Evolutionary conservation across 2,329 filamentous ascomycete genomes (phyloP), one percentile per base, ranked within the genome.

Genomic region (Sclerotiophoma versabilis): DNA sequence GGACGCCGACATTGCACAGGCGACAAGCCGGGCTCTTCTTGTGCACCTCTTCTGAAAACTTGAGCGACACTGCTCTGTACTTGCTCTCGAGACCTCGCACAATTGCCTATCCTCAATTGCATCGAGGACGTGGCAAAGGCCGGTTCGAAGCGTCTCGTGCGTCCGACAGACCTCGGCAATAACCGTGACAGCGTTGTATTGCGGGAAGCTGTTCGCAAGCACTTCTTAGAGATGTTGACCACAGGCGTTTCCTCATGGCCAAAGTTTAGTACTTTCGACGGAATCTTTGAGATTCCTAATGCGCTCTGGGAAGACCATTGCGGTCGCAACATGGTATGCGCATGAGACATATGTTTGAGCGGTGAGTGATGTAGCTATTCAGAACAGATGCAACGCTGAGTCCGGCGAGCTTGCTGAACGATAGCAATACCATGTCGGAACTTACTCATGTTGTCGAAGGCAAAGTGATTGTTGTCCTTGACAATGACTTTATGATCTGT

Each of bases 381-480:
- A 61, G 29, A 57, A 58, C 5, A 56, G 54, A 2, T 57, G 59
- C 10, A 64, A 23, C 2, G 54, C 20, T 63, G 32, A 8, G 43
- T 49, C 25, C 59, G 37, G 1, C 53, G 51, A 11, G 50, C 32
- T 19, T 49, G 48, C 33, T 63, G 62, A 20, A 63, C 46, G 34
- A 64, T 50, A 25, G 45, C 27, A n/a, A 63, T 56, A 10, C 56
- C 60, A 26, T 54, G 42, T 26, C 57, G 32, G n/a, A 55, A 42
- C 20, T 12, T 47, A 5, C 4, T 15, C 15, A 23, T 4, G 14
- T 33, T 29, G 9, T 29, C 22, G 8, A 44, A 7, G n/a, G 14
- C 37, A 25, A 15, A 34, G 20, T 22, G 20, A 4, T 4, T 10
- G 12, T n/a, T 14, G 4, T 46, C 9, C 11, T 17, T 15, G 7